These are phyloP conservation scores for Taphrina flavorubra DNA, from an alignment of 1,139 yeast species.

Conservation along the genomic window DNA sequence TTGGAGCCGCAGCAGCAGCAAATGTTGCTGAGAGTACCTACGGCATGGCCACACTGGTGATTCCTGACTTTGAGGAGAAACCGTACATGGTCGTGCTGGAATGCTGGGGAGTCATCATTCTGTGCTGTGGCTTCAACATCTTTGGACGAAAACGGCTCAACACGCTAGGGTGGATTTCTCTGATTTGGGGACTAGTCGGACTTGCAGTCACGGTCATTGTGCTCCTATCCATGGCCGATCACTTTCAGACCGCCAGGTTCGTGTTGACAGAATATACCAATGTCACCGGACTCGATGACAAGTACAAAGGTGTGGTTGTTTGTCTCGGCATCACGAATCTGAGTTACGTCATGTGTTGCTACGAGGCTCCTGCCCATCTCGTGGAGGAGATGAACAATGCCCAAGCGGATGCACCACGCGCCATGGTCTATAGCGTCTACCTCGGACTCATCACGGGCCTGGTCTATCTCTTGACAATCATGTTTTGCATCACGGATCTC, in stretches of 20 bases:
- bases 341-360: slow-evolving; percentile 79
- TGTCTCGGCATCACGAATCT: slow-evolving; percentile 73
- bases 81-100: slow-evolving; percentile 44
- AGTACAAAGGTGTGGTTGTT: slow-evolving; percentile 46
- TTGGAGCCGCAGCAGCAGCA: slow-evolving; percentile 48
- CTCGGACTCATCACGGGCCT: slow-evolving; percentile 71
- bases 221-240: slow-evolving; percentile 46
- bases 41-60: slow-evolving; percentile 47
- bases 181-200: slow-evolving; percentile 48
- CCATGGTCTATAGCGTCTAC: slow-evolving; percentile 69
- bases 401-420: slow-evolving; percentile 72
- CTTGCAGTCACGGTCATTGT: slow-evolving; percentile 47
- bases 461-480: slow-evolving; percentile 71
- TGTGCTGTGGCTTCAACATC: slow-evolving; percentile 43
- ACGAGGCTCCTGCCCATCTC: slow-evolving; percentile 79
- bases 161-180: slow-evolving; percentile 48
- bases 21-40: slow-evolving; percentile 47
- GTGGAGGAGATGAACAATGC: slow-evolving; percentile 74
- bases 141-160: slow-evolving; percentile 47
- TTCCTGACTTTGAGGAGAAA: slow-evolving; percentile 41
- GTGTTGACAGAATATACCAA: slow-evolving; percentile 47
- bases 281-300: slow-evolving; percentile 47
- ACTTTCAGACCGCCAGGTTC: slow-evolving; percentile 47
- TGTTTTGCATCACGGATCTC: slow-evolving; percentile 73
- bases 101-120: slow-evolving; percentile 40